Conservation (phyloP, 192 early-diverging fungal species). For the Linnemannia zychae region DNA sequence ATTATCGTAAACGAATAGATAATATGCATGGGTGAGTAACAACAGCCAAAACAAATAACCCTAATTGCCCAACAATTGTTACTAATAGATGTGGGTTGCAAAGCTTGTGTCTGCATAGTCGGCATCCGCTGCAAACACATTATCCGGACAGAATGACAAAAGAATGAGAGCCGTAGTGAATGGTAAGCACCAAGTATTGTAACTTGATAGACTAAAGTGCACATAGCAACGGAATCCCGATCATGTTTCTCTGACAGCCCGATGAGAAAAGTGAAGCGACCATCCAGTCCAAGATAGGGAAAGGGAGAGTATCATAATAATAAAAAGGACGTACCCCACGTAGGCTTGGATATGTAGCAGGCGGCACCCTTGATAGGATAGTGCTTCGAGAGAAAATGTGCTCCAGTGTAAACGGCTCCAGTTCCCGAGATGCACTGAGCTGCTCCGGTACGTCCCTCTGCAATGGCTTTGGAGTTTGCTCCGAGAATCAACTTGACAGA, state of each 20-base stretch:
- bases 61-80: neutral
- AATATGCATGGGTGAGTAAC: neutral
- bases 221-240: neutral
- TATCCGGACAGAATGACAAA: neutral
- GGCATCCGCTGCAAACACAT: neutral
- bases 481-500: conserved; percentile 89
- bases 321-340: conserved; percentile 81
- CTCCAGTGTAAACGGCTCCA: conserved; percentile 90
- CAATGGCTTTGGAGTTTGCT: conserved; percentile 75
- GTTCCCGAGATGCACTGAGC: conserved; percentile 97
- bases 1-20: neutral
- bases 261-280: no score
- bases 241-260: neutral
- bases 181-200: neutral
- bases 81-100: neutral
- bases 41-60: neutral
- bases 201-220: conserved; percentile 5
- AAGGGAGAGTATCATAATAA: neutral
- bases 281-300: neutral
- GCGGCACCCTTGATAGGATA: conserved; percentile 68
- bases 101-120: neutral
- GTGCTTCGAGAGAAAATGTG: conserved; percentile 84
- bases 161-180: neutral
- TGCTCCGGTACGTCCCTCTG: conserved; percentile 75
- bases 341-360: conserved; percentile 94